Percentiles rank a stretch among this genome's conserved stretches.
Conservation (phyloP, 305 asterid genomes). For the Solanum hybrid region DNA sequence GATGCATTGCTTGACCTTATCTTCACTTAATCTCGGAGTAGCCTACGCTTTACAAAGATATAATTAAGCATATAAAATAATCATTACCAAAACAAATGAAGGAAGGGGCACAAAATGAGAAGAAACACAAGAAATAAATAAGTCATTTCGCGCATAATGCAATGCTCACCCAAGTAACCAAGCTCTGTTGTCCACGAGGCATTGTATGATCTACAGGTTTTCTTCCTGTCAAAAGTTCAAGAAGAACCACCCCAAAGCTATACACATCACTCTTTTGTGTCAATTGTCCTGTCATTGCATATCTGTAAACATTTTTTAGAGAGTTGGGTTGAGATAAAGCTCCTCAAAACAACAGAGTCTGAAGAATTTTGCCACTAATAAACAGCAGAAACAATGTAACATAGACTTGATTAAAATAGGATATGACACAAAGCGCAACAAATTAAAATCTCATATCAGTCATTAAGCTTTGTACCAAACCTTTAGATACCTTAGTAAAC, state of each 20-base stretch:
- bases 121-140: not conserved
- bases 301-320: conserved; percentile 23
- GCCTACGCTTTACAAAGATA: conserved; percentile 35
- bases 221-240: conserved; percentile 72
- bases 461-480: not conserved
- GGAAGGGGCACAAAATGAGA: not conserved
- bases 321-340: not conserved
- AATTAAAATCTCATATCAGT: not conserved
- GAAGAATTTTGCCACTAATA: not conserved
- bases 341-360: not conserved
- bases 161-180: conserved; percentile 61
- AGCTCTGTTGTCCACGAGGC: conserved; percentile 81
- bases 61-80: not conserved
- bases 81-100: not conserved
- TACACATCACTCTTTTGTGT: conserved; percentile 72
- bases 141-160: not conserved
- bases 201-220: conserved; percentile 76
- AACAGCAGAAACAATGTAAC: not conserved
- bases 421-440: not conserved
- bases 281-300: conserved; percentile 77
- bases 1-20: conserved; percentile 70
- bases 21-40: conserved; percentile 71
- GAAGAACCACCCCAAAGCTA: conserved; percentile 72
- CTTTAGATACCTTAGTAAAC: not conserved
- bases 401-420: not conserved